These are phyloP conservation scores for Tephrocybe rancida DNA, from an alignment of 768 basidiomycete species.

Conservation along the genomic window DNA sequence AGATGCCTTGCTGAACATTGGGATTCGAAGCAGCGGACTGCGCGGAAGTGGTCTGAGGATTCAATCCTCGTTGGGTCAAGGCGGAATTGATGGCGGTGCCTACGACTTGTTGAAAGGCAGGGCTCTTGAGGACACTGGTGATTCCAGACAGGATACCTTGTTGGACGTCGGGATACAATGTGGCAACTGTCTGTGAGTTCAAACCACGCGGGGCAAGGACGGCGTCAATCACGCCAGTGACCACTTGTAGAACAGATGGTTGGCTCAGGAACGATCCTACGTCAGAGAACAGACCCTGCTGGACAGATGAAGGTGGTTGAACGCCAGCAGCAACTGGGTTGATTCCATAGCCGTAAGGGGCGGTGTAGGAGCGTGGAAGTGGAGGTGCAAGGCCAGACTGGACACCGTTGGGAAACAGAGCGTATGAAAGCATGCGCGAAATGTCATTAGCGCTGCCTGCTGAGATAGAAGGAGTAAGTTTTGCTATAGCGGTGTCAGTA, in stretches of 20 bases:
- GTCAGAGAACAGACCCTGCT: not conserved
- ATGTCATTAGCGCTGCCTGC: not conserved
- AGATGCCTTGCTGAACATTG: slow-evolving; percentile 1
- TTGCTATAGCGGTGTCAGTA: not conserved
- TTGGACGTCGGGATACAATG: not conserved
- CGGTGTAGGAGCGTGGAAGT: not conserved
- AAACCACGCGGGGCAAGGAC: not conserved
- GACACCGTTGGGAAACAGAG: not conserved
- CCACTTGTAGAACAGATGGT: not conserved
- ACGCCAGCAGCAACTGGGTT: not conserved
- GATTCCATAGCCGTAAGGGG: not conserved
- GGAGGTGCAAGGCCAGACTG: not conserved
- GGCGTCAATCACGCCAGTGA: not conserved
- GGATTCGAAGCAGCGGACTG: not conserved
- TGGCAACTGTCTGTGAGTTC: not conserved
- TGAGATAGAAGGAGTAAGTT: not conserved
- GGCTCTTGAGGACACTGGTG: not conserved
- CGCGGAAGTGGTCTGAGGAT: not conserved
- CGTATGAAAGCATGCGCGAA: not conserved
- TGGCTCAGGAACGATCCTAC: not conserved
- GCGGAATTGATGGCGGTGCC: not conserved
- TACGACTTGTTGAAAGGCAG: slow-evolving; percentile 5
- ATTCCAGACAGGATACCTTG: slow-evolving; percentile 5
- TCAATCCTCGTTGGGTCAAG: slow-evolving; percentile 1
- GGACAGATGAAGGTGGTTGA: not conserved